Conservation (phyloP, 306 rosid species). For the Cucurbita maxima region DNA sequence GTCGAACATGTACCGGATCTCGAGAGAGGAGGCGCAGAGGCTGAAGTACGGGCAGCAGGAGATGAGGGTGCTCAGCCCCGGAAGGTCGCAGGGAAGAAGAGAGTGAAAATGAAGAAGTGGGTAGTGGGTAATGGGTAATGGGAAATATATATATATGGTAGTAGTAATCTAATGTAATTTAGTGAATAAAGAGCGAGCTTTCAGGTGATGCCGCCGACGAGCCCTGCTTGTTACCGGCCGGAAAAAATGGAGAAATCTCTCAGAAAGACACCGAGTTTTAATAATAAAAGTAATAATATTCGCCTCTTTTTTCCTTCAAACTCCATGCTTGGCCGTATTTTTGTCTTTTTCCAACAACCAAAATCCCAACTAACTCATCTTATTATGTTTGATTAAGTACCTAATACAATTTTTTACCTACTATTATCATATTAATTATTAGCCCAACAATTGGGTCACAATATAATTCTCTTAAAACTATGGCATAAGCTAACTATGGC, state of each 20-base stretch:
- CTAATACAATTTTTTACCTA: no score
- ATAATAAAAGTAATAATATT: constrained; percentile 3
- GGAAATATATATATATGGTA: neutral
- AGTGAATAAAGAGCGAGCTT: constrained; percentile 4
- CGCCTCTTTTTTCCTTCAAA: neutral
- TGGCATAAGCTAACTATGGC: no score
- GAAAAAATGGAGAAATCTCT: constrained; percentile 2
- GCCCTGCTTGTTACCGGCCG: neutral
- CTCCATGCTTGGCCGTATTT: neutral
- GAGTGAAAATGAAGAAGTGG: neutral
- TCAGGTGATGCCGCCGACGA: neutral
- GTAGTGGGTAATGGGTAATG: neutral
- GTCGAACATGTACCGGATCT: neutral
- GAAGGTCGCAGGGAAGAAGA: neutral
- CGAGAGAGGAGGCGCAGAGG: constrained; percentile 9
- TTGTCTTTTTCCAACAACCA: no score
- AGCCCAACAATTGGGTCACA: no score
- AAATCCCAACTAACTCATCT: no score
- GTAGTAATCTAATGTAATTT: neutral
- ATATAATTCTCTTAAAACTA: no score
- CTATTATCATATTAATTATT: no score
- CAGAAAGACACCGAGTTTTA: neutral
- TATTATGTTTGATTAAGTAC: no score
- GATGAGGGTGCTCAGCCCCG: constrained; percentile 10
- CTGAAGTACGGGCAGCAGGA: constrained; percentile 14